Evolutionary conservation across 352 stramenopile species (phyloP).

Genomic region (Pythium biforme): DNA sequence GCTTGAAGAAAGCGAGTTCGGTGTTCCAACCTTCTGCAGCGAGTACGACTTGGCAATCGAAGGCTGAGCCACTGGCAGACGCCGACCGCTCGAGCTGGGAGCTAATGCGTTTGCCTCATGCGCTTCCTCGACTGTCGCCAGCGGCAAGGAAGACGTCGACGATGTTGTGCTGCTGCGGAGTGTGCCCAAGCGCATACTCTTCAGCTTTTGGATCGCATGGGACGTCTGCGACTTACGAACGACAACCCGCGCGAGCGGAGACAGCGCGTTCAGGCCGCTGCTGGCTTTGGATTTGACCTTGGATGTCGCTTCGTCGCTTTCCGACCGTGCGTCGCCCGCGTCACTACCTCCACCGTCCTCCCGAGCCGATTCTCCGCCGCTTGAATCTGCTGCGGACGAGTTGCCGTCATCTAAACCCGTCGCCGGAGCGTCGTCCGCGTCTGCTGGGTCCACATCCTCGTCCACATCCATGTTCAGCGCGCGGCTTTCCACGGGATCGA

Average conservation of each 20-base stretch:
- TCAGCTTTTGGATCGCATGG: constrained; percentile 49
- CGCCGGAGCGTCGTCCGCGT: not conserved
- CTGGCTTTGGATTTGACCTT: constrained; percentile 1
- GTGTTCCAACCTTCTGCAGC: constrained; percentile 4
- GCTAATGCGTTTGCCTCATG: not conserved
- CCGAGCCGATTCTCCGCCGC: not conserved
- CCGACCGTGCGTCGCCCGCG: not conserved
- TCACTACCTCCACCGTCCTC: too few relatives aligned
- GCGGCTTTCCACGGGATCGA: constrained; percentile 38
- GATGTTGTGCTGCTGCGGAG: constrained; percentile 1
- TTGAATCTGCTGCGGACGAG: not conserved
- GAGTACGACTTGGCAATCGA: constrained; percentile 2
- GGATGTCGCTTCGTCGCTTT: constrained; percentile 23
- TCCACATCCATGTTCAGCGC: constrained; percentile 23
- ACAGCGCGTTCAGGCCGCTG: constrained; percentile 24
- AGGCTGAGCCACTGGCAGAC: not conserved
- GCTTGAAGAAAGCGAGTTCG: not conserved
- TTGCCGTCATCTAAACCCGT: not conserved
- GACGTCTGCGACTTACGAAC: constrained; percentile 41
- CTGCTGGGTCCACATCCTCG: constrained; percentile 14
- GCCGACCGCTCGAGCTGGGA: not conserved
- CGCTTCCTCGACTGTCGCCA: constrained; percentile 25
- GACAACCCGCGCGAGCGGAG: constrained; percentile 44
- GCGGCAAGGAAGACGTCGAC: constrained; percentile 20
- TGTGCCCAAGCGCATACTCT: constrained; percentile 24